phyloP scores from a whole-genome alignment of 2,329 filamentous ascomycete genomes.

The Chaetothyriales sp. region DNA sequence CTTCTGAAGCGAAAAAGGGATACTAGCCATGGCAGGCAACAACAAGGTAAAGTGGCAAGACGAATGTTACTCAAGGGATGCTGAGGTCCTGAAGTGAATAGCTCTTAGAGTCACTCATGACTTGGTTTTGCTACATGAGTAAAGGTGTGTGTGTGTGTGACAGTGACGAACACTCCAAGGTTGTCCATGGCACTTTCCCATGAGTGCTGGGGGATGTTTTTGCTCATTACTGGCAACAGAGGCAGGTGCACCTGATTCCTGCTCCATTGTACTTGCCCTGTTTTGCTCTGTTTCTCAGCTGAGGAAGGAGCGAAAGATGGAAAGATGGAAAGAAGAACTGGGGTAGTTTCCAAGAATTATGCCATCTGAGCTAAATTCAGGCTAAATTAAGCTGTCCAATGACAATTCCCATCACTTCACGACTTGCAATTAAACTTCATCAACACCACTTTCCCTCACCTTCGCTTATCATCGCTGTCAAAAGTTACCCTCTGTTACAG shows the following conservation, averaged over 20 bases:
- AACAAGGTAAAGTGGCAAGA: neutral
- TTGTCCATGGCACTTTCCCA: neutral
- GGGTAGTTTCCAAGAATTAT: no score
- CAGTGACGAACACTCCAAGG: neutral
- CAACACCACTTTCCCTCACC: neutral
- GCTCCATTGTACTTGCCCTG: no score
- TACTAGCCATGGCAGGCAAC: neutral
- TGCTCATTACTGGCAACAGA: neutral
- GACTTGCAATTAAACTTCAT: no score
- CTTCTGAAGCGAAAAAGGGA: slow-evolving; percentile 1
- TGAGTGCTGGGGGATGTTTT: neutral
- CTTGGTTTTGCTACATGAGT: neutral
- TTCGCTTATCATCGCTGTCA: no score
- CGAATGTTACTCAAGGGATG: neutral
- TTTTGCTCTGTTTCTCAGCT: no score
- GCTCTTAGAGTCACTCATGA: neutral
- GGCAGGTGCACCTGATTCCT: neutral
- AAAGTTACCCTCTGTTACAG: no score
- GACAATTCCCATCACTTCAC: no score
- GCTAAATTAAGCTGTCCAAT: no score
- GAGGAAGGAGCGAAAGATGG: no score
- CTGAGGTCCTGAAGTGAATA: neutral
- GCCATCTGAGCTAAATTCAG: no score
- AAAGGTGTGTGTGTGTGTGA: neutral
- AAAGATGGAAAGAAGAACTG: no score